Conservation (phyloP, 495 filamentous ascomycete species). For the Tuber magnatum region DNA sequence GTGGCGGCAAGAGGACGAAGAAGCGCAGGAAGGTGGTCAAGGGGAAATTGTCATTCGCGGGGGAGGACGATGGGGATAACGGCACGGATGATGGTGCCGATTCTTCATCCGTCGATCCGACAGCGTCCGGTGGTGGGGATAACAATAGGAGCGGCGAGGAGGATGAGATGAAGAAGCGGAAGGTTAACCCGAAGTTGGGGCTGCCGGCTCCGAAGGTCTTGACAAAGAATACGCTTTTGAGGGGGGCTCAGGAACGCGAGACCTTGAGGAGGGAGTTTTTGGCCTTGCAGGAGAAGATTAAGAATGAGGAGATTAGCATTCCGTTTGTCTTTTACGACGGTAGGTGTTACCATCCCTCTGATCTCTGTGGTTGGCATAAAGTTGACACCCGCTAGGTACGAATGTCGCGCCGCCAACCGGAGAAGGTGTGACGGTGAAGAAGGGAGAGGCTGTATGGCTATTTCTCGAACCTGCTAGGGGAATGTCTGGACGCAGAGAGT, state of each 20-base stretch:
- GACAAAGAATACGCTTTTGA: conserved; percentile 75
- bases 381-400: conserved; percentile 44
- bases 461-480: conserved; percentile 64
- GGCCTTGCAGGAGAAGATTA: conserved; percentile 73
- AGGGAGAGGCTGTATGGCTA: conserved; percentile 83
- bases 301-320: conserved; percentile 79
- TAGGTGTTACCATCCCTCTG: background rate
- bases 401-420: conserved; percentile 75
- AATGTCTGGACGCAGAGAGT: conserved; percentile 55
- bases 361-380: background rate
- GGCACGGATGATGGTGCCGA: conserved; percentile 30
- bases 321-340: conserved; percentile 98
- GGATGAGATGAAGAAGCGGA: conserved; percentile 42
- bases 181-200: conserved; percentile 44
- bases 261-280: conserved; percentile 78
- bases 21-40: conserved; percentile 49
- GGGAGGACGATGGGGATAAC: conserved; percentile 53
- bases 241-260: conserved; percentile 76
- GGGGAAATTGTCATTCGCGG: conserved; percentile 63
- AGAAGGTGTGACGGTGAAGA: conserved; percentile 67
- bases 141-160: conserved; percentile 13
- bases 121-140: conserved; percentile 6
- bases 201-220: conserved; percentile 67
- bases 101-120: conserved; percentile 13
- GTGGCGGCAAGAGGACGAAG: conserved; percentile 58